Conservation (phyloP, 805 yeast species). For the Monosporozyma aerobia region DNA sequence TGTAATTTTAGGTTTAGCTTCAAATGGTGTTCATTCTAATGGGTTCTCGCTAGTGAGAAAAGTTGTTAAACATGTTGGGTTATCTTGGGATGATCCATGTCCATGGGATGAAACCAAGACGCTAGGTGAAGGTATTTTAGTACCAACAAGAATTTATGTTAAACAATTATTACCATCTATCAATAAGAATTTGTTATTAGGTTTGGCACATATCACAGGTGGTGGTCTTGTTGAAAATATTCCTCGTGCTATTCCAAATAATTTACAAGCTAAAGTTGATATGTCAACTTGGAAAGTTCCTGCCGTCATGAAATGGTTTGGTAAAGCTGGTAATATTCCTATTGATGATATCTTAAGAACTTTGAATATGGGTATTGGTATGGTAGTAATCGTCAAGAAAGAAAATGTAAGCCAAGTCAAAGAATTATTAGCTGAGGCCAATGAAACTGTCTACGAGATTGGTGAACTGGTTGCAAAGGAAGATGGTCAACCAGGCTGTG, state of each 20-base stretch:
- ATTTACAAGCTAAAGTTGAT: conserved; percentile 74
- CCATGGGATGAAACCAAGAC: conserved; percentile 74
- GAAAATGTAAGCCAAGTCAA: conserved; percentile 54
- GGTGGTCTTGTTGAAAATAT: conserved; percentile 96
- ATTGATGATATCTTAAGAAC: conserved; percentile 77
- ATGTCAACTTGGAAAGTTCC: conserved; percentile 77
- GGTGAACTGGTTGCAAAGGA: conserved; percentile 48
- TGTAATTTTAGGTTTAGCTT: conserved; percentile 73
- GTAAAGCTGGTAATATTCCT: conserved; percentile 85
- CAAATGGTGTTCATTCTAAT: conserved; percentile 93
- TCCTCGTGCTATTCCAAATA: conserved; percentile 84
- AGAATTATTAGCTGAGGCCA: conserved; percentile 46
- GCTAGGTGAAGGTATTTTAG: conserved; percentile 76
- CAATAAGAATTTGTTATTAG: conserved; percentile 59
- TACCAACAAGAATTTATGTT: conserved; percentile 92
- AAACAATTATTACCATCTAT: conserved; percentile 76
- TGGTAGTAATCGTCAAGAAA: conserved; percentile 76
- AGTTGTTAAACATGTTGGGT: conserved; percentile 71
- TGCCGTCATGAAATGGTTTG: conserved; percentile 88
- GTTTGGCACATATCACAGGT: conserved; percentile 95
- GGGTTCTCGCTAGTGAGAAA: conserved; percentile 93
- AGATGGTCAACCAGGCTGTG: conserved; percentile 49
- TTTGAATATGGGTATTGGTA: conserved; percentile 92
- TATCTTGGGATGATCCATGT: conserved; percentile 61
- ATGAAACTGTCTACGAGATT: conserved; percentile 67